These are phyloP conservation scores for Yarrowia yakushimensis DNA, from an alignment of 805 yeast genomes.

Conservation along the genomic window DNA sequence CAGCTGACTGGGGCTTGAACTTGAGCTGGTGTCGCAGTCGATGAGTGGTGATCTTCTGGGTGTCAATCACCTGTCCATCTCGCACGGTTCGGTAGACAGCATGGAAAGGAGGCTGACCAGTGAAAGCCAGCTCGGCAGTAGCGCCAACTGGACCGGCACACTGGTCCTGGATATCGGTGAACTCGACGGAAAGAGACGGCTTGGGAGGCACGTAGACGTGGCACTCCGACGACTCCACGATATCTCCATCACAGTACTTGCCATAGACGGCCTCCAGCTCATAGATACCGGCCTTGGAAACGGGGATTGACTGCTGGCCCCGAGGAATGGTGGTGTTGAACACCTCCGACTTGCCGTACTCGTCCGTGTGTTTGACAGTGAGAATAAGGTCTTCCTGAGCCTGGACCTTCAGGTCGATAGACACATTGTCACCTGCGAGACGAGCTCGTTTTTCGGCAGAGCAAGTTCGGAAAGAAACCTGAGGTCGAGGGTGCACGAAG, in stretches of 20 bases:
- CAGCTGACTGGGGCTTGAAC: conserved; percentile 77
- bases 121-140: conserved; percentile 59
- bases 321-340: conserved; percentile 32
- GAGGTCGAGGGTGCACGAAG: conserved; percentile 54
- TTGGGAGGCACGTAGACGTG: conserved; percentile 56
- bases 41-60: conserved; percentile 35
- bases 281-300: conserved; percentile 63
- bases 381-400: conserved; percentile 50
- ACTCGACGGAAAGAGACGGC: conserved; percentile 46
- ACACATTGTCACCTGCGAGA: conserved; percentile 32
- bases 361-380: conserved; percentile 37
- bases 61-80: conserved; percentile 36
- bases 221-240: conserved; percentile 54
- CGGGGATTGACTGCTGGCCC: conserved; percentile 21
- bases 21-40: conserved; percentile 52
- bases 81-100: conserved; percentile 55
- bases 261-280: conserved; percentile 53
- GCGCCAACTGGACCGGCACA: conserved; percentile 94
- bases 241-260: conserved; percentile 61
- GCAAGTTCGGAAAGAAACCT: conserved; percentile 43
- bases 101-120: conserved; percentile 81
- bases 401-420: conserved; percentile 26
- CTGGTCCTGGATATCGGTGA: conserved; percentile 65
- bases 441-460: conserved; percentile 35
- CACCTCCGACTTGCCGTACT: conserved; percentile 32